Evolutionary conservation across 257 asterid species (phyloP).

Genomic region (Verbascum thapsus): DNA sequence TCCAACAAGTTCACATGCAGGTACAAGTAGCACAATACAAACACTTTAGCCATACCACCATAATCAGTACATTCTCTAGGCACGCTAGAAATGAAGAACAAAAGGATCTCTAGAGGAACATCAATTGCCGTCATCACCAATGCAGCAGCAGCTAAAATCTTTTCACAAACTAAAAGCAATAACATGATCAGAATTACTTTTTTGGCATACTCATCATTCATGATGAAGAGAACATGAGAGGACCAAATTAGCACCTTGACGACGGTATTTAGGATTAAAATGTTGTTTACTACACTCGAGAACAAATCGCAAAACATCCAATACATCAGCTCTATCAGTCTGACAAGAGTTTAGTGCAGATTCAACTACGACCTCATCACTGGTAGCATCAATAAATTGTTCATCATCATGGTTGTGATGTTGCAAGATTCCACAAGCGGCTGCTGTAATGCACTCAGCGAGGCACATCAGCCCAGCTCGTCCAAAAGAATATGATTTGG

Average conservation of each 20-base stretch:
- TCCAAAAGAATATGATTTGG: constrained; percentile 73
- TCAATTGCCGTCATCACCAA: constrained; percentile 58
- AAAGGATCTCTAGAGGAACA: constrained; percentile 70
- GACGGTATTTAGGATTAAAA: constrained; percentile 81
- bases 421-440: constrained; percentile 56
- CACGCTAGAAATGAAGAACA: constrained; percentile 73
- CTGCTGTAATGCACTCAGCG: constrained; percentile 76
- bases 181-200: constrained; percentile 26
- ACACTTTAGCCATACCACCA: constrained; percentile 59
- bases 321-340: constrained; percentile 52
- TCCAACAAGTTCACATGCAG: constrained; percentile 24
- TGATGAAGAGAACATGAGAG: constrained; percentile 22
- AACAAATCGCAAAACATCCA: constrained; percentile 73
- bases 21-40: constrained; percentile 13
- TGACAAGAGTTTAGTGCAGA: constrained; percentile 36
- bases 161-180: constrained; percentile 71
- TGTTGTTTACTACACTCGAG: constrained; percentile 84
- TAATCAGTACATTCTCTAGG: constrained; percentile 83
- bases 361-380: constrained; percentile 40
- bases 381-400: constrained; percentile 30
- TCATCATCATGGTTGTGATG: constrained; percentile 33
- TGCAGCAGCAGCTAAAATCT: constrained; percentile 69
- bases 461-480: constrained; percentile 94
- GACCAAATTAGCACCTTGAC: constrained; percentile 55
- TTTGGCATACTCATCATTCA: constrained; percentile 23